A percentile compares a stretch with the other conserved stretches of the same genome.
Conservation (phyloP, 2,329 filamentous ascomycete genomes). For the Onygenales sp. region DNA sequence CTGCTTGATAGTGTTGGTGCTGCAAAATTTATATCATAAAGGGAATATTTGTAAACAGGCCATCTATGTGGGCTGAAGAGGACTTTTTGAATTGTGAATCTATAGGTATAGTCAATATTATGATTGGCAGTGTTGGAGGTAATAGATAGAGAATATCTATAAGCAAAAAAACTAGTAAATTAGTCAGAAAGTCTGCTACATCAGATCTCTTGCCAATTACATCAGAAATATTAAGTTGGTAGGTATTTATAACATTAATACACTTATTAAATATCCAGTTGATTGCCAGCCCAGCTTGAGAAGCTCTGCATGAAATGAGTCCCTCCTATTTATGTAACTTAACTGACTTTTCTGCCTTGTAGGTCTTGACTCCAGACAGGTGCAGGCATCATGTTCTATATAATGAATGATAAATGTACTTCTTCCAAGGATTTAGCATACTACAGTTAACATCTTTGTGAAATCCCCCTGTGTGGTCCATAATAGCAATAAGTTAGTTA, state of each 20-base stretch:
- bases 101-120: constrained; percentile 21
- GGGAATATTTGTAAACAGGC: constrained; percentile 65
- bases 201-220: constrained; percentile 25
- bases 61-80: constrained; percentile 42
- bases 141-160: constrained; percentile 67
- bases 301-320: constrained; percentile 52
- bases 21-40: constrained; percentile 46
- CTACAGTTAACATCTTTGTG: too few relatives aligned
- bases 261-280: constrained; percentile 57
- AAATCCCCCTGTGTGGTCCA: too few relatives aligned
- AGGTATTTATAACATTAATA: constrained; percentile 47
- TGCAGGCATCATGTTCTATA: too few relatives aligned
- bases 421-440: not conserved
- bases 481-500: too few relatives aligned
- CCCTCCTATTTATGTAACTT: constrained; percentile 51
- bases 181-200: constrained; percentile 38
- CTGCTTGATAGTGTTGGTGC: constrained; percentile 41
- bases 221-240: constrained; percentile 48
- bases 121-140: constrained; percentile 36
- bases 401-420: constrained; percentile 9
- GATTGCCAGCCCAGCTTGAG: constrained; percentile 48
- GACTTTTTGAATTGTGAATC: constrained; percentile 16
- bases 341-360: constrained; percentile 22
- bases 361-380: constrained; percentile 14
- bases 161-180: constrained; percentile 23